phyloP scores from a whole-genome alignment of 225 moss, liverwort and hornwort species.

The Neckera pumila region DNA sequence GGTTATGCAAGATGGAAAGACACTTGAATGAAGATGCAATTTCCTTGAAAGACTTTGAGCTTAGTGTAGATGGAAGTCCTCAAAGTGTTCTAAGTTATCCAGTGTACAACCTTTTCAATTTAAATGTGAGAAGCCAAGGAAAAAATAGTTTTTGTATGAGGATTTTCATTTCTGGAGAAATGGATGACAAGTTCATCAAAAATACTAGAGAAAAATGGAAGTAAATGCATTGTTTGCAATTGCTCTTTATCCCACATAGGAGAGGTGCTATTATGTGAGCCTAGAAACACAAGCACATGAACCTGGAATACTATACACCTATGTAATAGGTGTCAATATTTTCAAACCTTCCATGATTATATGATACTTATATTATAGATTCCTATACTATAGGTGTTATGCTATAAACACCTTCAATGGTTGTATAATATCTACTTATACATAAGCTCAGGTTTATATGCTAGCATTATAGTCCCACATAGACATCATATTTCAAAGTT shows the following conservation, averaged over 20 bases:
- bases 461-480: no score
- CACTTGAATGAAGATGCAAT: neutral
- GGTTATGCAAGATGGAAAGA: neutral
- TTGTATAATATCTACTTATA: no score
- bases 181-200: neutral
- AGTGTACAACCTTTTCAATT: neutral
- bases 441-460: no score
- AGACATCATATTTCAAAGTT: neutral
- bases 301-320: no score
- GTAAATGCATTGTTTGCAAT: neutral
- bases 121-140: neutral
- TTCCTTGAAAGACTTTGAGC: neutral
- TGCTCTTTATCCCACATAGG: neutral
- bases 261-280: no score
- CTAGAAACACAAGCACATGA: no score
- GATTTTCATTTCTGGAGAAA: neutral
- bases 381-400: no score
- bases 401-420: no score
- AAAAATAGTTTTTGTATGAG: neutral
- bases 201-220: neutral
- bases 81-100: neutral
- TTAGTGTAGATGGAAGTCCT: neutral
- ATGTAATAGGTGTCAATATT: no score
- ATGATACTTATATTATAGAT: no score
- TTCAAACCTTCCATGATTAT: no score